Base-by-base conservation (phyloP, 2,329 filamentous ascomycete genomes). In the Sporothrix euskadiensis region DNA sequence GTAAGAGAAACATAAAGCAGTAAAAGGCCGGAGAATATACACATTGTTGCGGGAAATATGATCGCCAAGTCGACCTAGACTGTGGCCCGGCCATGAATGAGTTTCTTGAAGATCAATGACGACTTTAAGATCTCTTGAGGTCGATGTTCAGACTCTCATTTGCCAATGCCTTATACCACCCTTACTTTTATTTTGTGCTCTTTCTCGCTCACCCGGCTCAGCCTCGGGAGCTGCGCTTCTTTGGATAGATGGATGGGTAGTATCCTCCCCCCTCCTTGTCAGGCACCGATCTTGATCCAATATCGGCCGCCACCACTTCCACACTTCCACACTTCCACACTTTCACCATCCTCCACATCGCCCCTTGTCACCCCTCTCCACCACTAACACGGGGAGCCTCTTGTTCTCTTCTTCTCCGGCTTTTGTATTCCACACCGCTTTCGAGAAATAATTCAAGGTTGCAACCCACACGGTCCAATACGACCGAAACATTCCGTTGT, bases 381-480 rank as follows among this genome's bases (percentile, higher is more conserved):
- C 14, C 10, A 65, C 22, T 12, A 6, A 44, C 39, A 63, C 32
- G 5, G 10, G 4, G 19, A 22, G 26, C 4, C 41, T 16, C 14
- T 41, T 30, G 16, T 14, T 56, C 30, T 22, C 26, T 54, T 54
- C 5, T 59, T 30, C 26, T 16, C 7, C 41, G n/a, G 59, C 35
- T 26, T 63, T 66, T 66, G 61, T 66, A 47, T 44, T 47, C 22
- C 61, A 47, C 61, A 66, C 61, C 39, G 10, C 30, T 14, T 30
- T 19, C 32, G 19, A 5, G 22, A 26, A 16, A 14, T 12, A 19
- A 3, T 35, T 16, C 6, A 19, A 19, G 30, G 39, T 14, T 66
- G 41, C 39, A 19, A 30, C 61, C 39, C n/a, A 66, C 26, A 47
- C 39, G 12, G n/a, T 22, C 22, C 3, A 44, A 30, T 66, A 66